phyloP scores from a whole-genome alignment of 306 rosid genomes.

The Dalbergia cultrata region DNA sequence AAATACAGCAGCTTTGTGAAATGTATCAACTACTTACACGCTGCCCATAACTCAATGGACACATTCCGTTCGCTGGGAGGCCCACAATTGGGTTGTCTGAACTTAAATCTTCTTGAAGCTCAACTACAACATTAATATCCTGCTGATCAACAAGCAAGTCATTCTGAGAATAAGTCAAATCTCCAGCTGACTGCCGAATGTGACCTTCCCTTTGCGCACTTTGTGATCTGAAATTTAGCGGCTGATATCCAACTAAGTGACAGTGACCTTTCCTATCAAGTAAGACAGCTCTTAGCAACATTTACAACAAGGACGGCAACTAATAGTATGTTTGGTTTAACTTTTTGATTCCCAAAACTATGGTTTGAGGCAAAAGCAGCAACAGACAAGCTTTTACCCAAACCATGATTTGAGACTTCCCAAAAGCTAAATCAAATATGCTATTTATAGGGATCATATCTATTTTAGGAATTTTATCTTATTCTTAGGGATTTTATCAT shows the following conservation, averaged over 20 bases:
- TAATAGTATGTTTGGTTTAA: background rate
- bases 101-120: conserved; percentile 36
- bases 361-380: background rate
- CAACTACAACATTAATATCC: conserved; percentile 32
- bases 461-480: no score
- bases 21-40: conserved; percentile 53
- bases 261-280: conserved; percentile 80
- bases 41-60: conserved; percentile 28
- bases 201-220: conserved; percentile 48
- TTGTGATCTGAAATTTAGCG: conserved; percentile 48
- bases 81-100: conserved; percentile 37
- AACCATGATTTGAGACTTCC: background rate
- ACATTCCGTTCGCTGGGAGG: conserved; percentile 39
- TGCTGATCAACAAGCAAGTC: conserved; percentile 50
- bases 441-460: background rate
- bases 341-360: background rate
- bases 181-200: conserved; percentile 46
- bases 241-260: conserved; percentile 77
- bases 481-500: no score
- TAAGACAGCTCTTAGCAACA: background rate
- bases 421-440: background rate
- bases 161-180: conserved; percentile 44
- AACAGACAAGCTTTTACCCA: background rate
- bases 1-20: conserved; percentile 36
- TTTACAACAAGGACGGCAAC: background rate